Conservation (phyloP, 257 asterid species). For the Eucommia ulmoides region DNA sequence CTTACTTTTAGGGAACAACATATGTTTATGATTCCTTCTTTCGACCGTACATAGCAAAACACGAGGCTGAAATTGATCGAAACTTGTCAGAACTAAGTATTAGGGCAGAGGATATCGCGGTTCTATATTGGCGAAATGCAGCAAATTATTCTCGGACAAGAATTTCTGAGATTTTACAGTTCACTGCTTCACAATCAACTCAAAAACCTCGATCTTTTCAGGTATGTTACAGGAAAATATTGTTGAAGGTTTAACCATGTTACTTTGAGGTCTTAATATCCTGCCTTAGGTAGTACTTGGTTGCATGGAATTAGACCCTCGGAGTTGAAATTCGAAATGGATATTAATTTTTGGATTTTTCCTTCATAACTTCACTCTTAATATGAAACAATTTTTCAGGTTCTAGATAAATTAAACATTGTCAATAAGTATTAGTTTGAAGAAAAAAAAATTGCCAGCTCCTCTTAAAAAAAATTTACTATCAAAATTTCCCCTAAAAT, state of each 20-base stretch:
- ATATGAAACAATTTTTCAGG: too few species aligned
- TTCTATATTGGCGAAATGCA: slow-evolving; percentile 49
- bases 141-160: slow-evolving; percentile 72
- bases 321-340: too few species aligned
- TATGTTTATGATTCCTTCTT: slow-evolving; percentile 87
- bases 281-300: too few species aligned
- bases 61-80: slow-evolving; percentile 86
- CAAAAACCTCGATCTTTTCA: slow-evolving; percentile 40
- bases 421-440: too few species aligned
- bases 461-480: too few species aligned
- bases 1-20: slow-evolving; percentile 72
- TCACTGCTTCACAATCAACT: slow-evolving; percentile 69
- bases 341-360: too few species aligned
- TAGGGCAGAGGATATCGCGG: slow-evolving; percentile 74
- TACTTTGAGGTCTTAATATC: too few species aligned
- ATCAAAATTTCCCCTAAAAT: too few species aligned
- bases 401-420: too few species aligned
- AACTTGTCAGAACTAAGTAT: slow-evolving; percentile 58
- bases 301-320: too few species aligned
- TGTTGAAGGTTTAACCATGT: background rate
- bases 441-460: too few species aligned
- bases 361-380: too few species aligned
- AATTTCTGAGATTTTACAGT: slow-evolving; percentile 66
- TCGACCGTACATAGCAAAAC: slow-evolving; percentile 69
- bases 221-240: slow-evolving; percentile 24